Conservation (phyloP, 202 grass and related monocot species). For the Carex arenaria region DNA sequence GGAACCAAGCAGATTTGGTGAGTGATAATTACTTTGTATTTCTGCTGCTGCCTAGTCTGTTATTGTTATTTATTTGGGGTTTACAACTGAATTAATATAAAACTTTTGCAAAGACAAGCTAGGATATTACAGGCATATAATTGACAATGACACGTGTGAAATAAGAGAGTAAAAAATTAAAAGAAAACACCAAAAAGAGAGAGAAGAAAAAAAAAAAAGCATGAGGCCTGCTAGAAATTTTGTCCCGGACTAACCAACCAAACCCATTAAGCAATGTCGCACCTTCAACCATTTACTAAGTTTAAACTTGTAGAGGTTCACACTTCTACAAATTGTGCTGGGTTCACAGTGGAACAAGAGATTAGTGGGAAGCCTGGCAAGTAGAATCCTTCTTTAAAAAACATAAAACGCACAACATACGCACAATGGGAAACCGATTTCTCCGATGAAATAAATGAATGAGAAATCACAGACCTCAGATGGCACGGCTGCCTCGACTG, state of each 20-base stretch:
- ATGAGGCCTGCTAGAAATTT: neutral
- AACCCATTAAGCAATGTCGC: neutral
- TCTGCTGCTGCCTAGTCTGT: neutral
- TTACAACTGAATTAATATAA: neutral
- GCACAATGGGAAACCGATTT: too few relatives aligned
- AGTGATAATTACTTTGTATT: neutral
- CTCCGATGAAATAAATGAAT: neutral
- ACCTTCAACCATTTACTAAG: neutral
- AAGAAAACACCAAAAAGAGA: neutral
- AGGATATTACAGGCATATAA: neutral
- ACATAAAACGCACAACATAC: too few relatives aligned
- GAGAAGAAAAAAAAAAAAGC: neutral
- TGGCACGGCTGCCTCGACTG: conserved; percentile 69
- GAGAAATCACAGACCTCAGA: conserved; percentile 52
- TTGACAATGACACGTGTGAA: neutral
- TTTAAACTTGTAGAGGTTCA: neutral
- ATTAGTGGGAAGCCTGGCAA: neutral
- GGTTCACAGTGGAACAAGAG: neutral
- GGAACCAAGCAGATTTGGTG: neutral
- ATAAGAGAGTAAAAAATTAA: neutral
- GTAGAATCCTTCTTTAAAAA: neutral
- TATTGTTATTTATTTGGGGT: neutral
- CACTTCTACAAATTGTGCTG: neutral
- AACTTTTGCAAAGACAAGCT: neutral
- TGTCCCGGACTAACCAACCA: neutral